phyloP scores from a whole-genome alignment of 83 land plant species.

The Isoetes engelmannii region DNA sequence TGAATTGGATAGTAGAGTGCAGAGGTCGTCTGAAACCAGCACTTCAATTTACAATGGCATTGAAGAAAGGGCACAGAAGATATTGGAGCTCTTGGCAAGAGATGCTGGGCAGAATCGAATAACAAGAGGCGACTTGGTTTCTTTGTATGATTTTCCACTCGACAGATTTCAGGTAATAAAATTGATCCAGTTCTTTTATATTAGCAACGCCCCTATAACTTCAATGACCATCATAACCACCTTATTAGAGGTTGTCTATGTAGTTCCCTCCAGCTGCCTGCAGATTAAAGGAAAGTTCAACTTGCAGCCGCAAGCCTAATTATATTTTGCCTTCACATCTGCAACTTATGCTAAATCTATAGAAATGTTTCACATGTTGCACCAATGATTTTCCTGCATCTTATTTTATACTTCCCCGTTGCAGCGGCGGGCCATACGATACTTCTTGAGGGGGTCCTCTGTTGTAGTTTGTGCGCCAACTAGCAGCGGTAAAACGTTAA shows the following conservation, averaged over 20 bases:
- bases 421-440: constrained; percentile 76
- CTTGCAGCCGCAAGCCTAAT: neutral
- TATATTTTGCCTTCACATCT: neutral
- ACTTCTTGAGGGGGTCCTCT: constrained; percentile 81
- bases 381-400: constrained; percentile 1
- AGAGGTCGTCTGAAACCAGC: neutral
- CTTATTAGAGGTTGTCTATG: neutral
- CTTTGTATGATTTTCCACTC: constrained; percentile 61
- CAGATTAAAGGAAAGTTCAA: neutral
- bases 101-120: constrained; percentile 48
- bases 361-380: neutral
- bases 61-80: constrained; percentile 41
- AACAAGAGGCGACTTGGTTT: constrained; percentile 51
- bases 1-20: constrained; percentile 5
- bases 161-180: constrained; percentile 77
- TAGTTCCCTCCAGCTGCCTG: neutral
- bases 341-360: neutral
- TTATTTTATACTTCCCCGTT: constrained; percentile 8
- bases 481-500: constrained; percentile 97
- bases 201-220: neutral
- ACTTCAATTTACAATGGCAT: constrained; percentile 5
- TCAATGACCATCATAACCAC: neutral
- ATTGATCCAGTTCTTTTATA: neutral
- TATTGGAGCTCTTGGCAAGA: constrained; percentile 40
- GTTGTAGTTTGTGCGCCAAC: constrained; percentile 98